A percentile compares a stretch with the other conserved stretches of the same genome.
These are phyloP conservation scores for Fusarium protoensiforme DNA, from an alignment of 2,329 filamentous ascomycete genomes.

Conservation along the genomic window DNA sequence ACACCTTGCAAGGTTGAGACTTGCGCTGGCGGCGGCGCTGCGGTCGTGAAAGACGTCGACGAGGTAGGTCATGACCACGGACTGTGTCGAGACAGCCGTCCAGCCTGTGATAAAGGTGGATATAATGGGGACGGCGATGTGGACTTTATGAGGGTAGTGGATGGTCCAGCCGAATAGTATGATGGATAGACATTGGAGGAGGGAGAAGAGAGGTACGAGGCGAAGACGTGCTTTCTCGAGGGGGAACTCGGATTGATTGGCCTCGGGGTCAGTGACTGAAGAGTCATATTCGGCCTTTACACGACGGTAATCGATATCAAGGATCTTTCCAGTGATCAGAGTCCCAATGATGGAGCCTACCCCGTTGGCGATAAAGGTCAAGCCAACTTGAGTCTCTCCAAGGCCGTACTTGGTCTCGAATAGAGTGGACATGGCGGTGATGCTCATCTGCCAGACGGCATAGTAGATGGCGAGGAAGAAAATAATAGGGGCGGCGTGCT, in stretches of 20 bases:
- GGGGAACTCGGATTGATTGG: slow-evolving; percentile 48
- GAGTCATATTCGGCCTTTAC: slow-evolving; percentile 44
- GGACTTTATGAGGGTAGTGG: slow-evolving; percentile 53
- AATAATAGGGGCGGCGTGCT: slow-evolving; percentile 56
- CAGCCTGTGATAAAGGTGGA: slow-evolving; percentile 64
- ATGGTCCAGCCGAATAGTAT: slow-evolving; percentile 65
- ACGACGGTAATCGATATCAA: slow-evolving; percentile 62
- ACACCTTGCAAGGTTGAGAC: slow-evolving; percentile 64
- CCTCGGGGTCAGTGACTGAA: rapidly evolving
- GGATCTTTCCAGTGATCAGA: slow-evolving; percentile 61
- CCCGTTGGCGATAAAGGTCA: slow-evolving; percentile 66
- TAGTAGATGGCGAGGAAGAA: slow-evolving; percentile 62
- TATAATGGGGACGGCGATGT: slow-evolving; percentile 61
- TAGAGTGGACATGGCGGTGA: slow-evolving; percentile 62
- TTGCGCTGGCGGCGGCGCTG: slow-evolving; percentile 63
- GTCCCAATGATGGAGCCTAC: slow-evolving; percentile 65
- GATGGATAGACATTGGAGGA: slow-evolving; percentile 58
- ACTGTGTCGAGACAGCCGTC: slow-evolving; percentile 61
- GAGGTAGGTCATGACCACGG: slow-evolving; percentile 62
- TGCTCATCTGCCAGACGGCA: slow-evolving; percentile 66
- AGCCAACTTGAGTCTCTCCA: slow-evolving; percentile 56
- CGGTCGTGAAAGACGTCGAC: slow-evolving; percentile 63
- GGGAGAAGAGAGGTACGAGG: slow-evolving; percentile 56
- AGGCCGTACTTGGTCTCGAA: slow-evolving; percentile 57
- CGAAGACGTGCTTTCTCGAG: slow-evolving; percentile 64